Evolutionary conservation across 2,329 filamentous ascomycete species (phyloP), one percentile per base, ranked within the genome.

Genomic region (Penicillium sp.): DNA sequence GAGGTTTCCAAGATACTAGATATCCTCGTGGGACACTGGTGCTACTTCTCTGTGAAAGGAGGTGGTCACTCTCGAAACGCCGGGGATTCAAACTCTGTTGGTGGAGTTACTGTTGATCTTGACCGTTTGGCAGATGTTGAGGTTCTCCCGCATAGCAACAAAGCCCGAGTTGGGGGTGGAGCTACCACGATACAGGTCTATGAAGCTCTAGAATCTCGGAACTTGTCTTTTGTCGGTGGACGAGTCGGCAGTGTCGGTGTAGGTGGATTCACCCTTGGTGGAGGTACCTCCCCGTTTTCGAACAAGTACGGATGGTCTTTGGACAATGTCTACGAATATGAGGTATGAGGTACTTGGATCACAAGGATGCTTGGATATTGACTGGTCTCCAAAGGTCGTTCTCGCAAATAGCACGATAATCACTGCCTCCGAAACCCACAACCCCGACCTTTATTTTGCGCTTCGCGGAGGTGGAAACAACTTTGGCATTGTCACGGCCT

Each of bases 11-110:
- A 56, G 10, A 36, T 60, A 3, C n/a, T 67, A 7, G 27, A 49
- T 21, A 52, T 62, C 11, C 53, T 62, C 5, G 55, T 63, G 7
- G 22, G 52, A n/a, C 46, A 57, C 22, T 60, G 57, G 55, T 69
- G 66, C 46, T 57, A 60, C 3, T 85, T 84, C 49, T 80, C 82
- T 9, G 67, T 84, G 64, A 81, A 82, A 60, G 77, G 77, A 1
- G 82, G 82, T 16, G 82, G 82, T 1, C 81, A 84, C 64, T 80
- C 79, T 49, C 77, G 80, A 9, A 80, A 82, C 56, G 74, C 79
- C 31, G 77, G 77, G 61, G 79, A 77, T 47, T 74, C 81, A 3
- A 83, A 77, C 59, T 77, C 83, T 24, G 67, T 77, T 16, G 75
- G 70, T 2, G 65, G 59, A 18, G 59, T 66, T 18, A 65, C 63